A percentile compares a stretch with the other conserved stretches of the same genome.
Conservation (phyloP, 495 filamentous ascomycete species). For the Xylaria nigripes region DNA sequence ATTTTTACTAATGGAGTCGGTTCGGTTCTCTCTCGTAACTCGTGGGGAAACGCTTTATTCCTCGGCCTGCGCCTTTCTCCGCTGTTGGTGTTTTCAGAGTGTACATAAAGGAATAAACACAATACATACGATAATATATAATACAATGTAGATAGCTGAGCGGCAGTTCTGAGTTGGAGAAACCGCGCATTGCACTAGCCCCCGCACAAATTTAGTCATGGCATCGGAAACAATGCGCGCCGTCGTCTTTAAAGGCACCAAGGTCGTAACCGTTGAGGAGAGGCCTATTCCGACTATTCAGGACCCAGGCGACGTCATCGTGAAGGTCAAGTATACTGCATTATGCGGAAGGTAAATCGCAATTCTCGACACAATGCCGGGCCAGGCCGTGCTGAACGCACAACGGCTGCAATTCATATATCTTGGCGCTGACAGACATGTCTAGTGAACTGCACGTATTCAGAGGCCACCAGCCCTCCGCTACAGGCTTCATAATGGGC, state of each 20-base stretch:
- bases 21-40: too few relatives aligned
- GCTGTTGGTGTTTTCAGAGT: too few relatives aligned
- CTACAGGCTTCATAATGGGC: constrained; percentile 33
- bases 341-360: constrained; percentile 80
- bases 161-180: too few relatives aligned
- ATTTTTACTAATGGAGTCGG: too few relatives aligned
- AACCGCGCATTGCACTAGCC: background rate
- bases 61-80: too few relatives aligned
- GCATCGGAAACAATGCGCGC: constrained; percentile 48
- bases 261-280: constrained; percentile 50
- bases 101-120: too few relatives aligned
- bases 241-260: constrained; percentile 54
- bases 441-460: constrained; percentile 78
- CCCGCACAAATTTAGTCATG: constrained; percentile 1
- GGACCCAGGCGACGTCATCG: constrained; percentile 63
- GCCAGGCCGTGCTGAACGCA: too few relatives aligned
- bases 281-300: constrained; percentile 56
- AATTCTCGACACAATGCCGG: too few relatives aligned
- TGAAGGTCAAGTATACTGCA: constrained; percentile 75
- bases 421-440: background rate
- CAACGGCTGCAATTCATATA: too few relatives aligned
- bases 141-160: too few relatives aligned
- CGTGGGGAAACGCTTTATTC: too few relatives aligned
- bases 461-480: constrained; percentile 61
- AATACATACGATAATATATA: too few relatives aligned